Evolutionary conservation across 2,329 filamentous ascomycete species (phyloP).

Genomic region (Colletotrichum tofieldiae): DNA sequence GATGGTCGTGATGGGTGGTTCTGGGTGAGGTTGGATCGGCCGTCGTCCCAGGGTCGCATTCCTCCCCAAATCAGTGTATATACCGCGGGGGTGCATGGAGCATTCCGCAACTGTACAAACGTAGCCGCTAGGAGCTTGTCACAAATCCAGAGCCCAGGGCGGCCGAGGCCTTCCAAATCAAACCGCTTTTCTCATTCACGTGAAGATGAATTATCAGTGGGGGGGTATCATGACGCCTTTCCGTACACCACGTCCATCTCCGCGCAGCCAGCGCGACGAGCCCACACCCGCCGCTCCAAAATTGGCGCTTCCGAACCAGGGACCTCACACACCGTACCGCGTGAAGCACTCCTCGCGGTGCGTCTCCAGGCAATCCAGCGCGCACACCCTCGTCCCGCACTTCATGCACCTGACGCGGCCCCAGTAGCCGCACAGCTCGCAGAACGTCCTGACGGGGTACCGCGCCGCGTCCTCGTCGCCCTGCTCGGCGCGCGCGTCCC

Average conservation of each 20-base stretch:
- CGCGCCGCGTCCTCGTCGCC: constrained; percentile 54
- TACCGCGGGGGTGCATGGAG: neutral
- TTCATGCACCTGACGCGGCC: constrained; percentile 82
- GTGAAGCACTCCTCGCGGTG: constrained; percentile 82
- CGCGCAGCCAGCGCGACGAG: neutral
- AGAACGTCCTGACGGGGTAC: constrained; percentile 78
- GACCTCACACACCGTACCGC: constrained; percentile 68
- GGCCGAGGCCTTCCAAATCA: neutral
- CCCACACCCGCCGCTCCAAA: neutral
- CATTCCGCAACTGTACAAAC: constrained; percentile 12
- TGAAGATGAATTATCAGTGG: neutral
- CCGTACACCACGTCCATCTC: neutral
- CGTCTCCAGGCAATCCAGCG: constrained; percentile 79
- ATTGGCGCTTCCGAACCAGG: neutral
- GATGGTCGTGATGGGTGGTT: constrained; percentile 1
- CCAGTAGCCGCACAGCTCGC: constrained; percentile 88
- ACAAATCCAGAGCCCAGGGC: neutral
- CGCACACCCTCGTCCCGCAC: constrained; percentile 85
- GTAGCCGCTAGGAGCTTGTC: neutral
- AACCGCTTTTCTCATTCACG: constrained; percentile 2
- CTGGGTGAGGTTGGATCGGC: neutral
- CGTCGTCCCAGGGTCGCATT: neutral
- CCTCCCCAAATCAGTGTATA: neutral
- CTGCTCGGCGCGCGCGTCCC: constrained; percentile 71
- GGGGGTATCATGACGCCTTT: constrained; percentile 32